A percentile compares a stretch with the other conserved stretches of the same genome.
phyloP scores from a whole-genome alignment of 768 basidiomycete species.

The Pulveroboletus sp. region DNA sequence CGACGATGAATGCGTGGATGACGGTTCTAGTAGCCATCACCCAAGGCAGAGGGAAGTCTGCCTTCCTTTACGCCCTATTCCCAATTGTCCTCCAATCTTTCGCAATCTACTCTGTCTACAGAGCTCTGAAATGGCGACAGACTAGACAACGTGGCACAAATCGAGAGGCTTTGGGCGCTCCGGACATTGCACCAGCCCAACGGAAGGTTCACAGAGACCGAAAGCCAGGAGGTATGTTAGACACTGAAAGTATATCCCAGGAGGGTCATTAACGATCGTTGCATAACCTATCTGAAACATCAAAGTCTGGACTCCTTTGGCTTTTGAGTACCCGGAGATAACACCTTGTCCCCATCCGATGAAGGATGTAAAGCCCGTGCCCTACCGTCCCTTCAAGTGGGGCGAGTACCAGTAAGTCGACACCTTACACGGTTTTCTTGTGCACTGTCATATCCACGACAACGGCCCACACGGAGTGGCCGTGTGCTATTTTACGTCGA shows the following conservation, averaged over 20 bases:
- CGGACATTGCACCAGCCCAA: neutral
- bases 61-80: constrained; percentile 6
- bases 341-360: constrained; percentile 38
- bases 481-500: neutral
- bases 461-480: neutral
- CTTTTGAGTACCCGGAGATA: constrained; percentile 51
- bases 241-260: neutral
- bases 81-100: constrained; percentile 13
- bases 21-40: neutral
- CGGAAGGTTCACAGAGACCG: constrained; percentile 16
- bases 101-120: constrained; percentile 14
- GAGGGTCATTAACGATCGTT: too few species aligned
- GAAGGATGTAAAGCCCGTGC: constrained; percentile 49
- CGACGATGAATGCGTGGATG: constrained; percentile 9
- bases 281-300: neutral
- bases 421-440: neutral
- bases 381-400: constrained; percentile 67
- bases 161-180: neutral
- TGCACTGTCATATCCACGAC: too few species aligned
- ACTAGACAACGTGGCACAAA: neutral
- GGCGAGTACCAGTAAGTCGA: constrained; percentile 62
- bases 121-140: constrained; percentile 7
- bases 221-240: constrained; percentile 24
- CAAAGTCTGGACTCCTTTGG: constrained; percentile 50
- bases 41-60: neutral